These are phyloP conservation scores for Plasmopara halstedii DNA, from an alignment of 352 stramenopile genomes.

Conservation along the genomic window DNA sequence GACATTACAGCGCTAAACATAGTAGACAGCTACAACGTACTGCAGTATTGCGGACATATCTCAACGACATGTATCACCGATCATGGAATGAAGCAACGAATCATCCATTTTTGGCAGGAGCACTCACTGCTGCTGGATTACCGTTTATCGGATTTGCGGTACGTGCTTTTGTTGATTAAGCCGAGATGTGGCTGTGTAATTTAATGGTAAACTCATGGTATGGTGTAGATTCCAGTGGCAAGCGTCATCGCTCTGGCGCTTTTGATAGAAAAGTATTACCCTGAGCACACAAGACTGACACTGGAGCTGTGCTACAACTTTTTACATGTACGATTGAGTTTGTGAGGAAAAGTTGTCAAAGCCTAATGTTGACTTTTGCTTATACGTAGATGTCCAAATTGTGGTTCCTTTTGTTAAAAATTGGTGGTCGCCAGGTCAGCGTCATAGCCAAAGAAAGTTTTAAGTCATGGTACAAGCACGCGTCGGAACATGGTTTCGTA, in stretches of 20 bases:
- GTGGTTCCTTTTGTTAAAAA: conserved; percentile 71
- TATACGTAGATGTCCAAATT: conserved; percentile 63
- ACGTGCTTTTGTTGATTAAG: conserved; percentile 3
- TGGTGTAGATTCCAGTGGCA: conserved; percentile 57
- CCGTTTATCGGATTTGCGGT: conserved; percentile 77
- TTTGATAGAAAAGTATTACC: conserved; percentile 74
- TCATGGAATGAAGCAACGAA: conserved; percentile 35
- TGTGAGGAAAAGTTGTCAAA: background rate
- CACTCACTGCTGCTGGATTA: conserved; percentile 47
- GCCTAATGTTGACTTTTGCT: conserved; percentile 2
- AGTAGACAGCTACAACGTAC: conserved; percentile 14
- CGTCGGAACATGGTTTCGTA: conserved; percentile 50
- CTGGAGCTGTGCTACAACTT: conserved; percentile 68
- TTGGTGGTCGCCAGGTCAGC: conserved; percentile 57
- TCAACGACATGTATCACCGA: conserved; percentile 34
- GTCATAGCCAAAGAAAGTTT: conserved; percentile 62
- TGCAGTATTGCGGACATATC: conserved; percentile 35
- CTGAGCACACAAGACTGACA: conserved; percentile 56
- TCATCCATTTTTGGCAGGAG: conserved; percentile 54
- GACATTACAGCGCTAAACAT: background rate
- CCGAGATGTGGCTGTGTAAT: background rate
- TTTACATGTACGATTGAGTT: conserved; percentile 36
- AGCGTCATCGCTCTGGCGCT: conserved; percentile 64
- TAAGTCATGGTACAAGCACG: conserved; percentile 67
- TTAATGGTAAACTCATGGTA: background rate